Evolutionary conservation across 139 green algal genomes (phyloP), one percentile per base, ranked within the genome.

Genomic region (Desmodesmus armatus): DNA sequence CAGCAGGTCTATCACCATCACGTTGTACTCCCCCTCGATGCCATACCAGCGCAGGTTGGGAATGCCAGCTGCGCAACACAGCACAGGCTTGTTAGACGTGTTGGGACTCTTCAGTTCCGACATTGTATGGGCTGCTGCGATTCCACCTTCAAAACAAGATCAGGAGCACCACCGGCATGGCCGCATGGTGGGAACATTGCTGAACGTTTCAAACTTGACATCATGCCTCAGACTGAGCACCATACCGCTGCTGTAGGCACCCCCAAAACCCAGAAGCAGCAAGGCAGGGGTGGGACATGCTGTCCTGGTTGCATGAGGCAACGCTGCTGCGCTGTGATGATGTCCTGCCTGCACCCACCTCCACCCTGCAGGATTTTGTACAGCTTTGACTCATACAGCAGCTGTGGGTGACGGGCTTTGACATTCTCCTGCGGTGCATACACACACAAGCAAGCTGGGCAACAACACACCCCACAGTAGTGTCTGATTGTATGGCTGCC

Each of bases 1-100:
- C 43, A 99, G 92, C 82, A 99, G 92, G 85, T 99, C 97, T 47
- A 99, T 96, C 25, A 99, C 97, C 97, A 99, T 99, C 37, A 99
- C 96, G 88, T 99, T 99, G 93, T 99, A 99, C 84, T 99, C 97
- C 2, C 97, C 97, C 90, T 99, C 97, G 7, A 98, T 92, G 67
- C 97, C 97, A 89, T 97, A 99, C 97, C 97, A 99, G n/a, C 95
- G 90, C 80, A 99, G 93, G 89, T 98, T 98, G 13, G 97, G 97
- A 73, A 99, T 99, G 65, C 97, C 97, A 49, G 95, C 97, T 98
- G 94, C 87, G 31, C 19, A 77, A 19, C 37, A 39, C n/a, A 43
- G n/a, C 39, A 49, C 62, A 40, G 3, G 19, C 15, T n/a, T 33
- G 66, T 29, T 33, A 43, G 66, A 29, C 66, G 27, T 33, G n/a